phyloP scores from a whole-genome alignment of 805 yeast genomes.

The Teunomyces barrocoloradensis region DNA sequence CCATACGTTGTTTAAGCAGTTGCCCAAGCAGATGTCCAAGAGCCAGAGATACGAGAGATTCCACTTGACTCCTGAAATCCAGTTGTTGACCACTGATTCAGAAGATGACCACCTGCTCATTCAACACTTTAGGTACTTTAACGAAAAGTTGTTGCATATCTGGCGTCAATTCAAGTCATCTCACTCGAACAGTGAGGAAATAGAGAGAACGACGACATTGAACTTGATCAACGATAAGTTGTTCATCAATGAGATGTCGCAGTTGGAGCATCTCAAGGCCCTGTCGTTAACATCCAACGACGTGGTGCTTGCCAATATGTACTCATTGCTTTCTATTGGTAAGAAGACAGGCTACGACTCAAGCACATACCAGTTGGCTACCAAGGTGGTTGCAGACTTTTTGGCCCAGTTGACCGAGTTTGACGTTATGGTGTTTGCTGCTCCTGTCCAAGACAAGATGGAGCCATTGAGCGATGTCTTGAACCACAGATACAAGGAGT shows the following conservation, averaged over 20 bases:
- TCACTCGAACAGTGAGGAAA: too few species aligned
- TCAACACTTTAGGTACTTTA: slow-evolving; percentile 24
- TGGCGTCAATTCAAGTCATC: slow-evolving; percentile 34
- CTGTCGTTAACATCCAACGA: slow-evolving; percentile 17
- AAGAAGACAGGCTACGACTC: slow-evolving; percentile 44
- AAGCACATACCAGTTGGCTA: slow-evolving; percentile 39
- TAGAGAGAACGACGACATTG: slow-evolving; percentile 9
- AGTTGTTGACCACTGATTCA: slow-evolving; percentile 10
- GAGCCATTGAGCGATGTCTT: slow-evolving; percentile 11
- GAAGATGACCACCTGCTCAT: slow-evolving; percentile 6
- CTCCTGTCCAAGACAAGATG: slow-evolving; percentile 10
- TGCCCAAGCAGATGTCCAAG: slow-evolving; percentile 17
- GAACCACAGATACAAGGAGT: slow-evolving; percentile 15
- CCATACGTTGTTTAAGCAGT: slow-evolving; percentile 13
- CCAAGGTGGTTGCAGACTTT: slow-evolving; percentile 26
- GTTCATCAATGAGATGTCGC: slow-evolving; percentile 50
- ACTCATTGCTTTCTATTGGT: slow-evolving; percentile 42
- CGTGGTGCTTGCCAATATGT: slow-evolving; percentile 36
- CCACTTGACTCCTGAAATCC: slow-evolving; percentile 26
- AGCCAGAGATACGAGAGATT: slow-evolving; percentile 7
- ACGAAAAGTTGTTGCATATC: slow-evolving; percentile 29
- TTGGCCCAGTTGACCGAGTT: slow-evolving; percentile 15
- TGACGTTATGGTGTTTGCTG: slow-evolving; percentile 19
- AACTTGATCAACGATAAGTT: slow-evolving; percentile 42
- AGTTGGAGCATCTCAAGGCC: slow-evolving; percentile 40